Evolutionary conservation across 2,329 filamentous ascomycete genomes (phyloP).

Genomic region (Xylariaceae sp.): DNA sequence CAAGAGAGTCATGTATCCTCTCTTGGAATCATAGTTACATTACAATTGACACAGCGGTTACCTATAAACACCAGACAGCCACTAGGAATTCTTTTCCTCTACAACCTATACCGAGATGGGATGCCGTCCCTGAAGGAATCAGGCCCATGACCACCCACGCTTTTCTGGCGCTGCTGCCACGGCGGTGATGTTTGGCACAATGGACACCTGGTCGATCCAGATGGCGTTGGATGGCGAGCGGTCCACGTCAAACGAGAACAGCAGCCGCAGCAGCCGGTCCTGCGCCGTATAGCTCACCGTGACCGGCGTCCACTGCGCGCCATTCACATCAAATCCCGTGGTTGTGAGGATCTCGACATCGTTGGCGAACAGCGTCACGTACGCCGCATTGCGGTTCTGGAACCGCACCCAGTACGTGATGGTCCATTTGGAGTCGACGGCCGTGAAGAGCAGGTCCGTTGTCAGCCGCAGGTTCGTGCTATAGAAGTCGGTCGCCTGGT

Average conservation of each 20-base stretch:
- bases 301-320: not conserved
- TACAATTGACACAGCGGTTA: too few species aligned
- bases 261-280: conserved; percentile 1
- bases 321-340: not conserved
- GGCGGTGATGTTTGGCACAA: not conserved
- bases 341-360: conserved; percentile 22
- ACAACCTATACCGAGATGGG: too few species aligned
- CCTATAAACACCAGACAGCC: too few species aligned
- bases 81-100: too few species aligned
- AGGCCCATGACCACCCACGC: too few species aligned
- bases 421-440: conserved; percentile 6
- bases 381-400: conserved; percentile 28
- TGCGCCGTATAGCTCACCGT: not conserved
- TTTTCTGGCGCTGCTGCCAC: too few species aligned
- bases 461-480: conserved; percentile 18
- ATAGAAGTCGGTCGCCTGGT: conserved; percentile 18
- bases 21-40: too few species aligned
- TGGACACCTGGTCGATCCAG: not conserved
- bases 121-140: too few species aligned
- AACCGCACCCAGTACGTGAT: conserved; percentile 20
- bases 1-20: too few species aligned
- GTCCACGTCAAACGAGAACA: conserved; percentile 38
- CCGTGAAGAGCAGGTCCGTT: conserved; percentile 14
- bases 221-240: conserved; percentile 25
- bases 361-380: conserved; percentile 30